phyloP scores from a whole-genome alignment of 108 stramenopile species.

The Parmales sp. region DNA sequence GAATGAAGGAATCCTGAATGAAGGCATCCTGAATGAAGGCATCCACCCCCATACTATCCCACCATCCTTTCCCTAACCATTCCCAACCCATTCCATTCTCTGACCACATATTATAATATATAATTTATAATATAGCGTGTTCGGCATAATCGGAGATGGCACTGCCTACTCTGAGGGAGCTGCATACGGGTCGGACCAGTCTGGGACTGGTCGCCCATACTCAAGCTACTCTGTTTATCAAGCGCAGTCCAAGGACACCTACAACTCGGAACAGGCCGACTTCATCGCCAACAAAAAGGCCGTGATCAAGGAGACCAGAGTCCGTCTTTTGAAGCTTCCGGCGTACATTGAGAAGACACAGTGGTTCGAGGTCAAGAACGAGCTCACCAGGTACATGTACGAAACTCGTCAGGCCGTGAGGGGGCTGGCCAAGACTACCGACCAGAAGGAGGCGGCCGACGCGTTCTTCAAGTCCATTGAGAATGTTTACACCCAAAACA shows the following conservation, averaged over 20 bases:
- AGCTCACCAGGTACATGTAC: constrained; percentile 81
- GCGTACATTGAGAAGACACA: constrained; percentile 62
- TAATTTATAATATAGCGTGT: too few species aligned
- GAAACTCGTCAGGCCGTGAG: constrained; percentile 72
- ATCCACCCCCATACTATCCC: too few species aligned
- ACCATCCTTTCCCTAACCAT: too few species aligned
- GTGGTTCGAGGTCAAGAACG: constrained; percentile 73
- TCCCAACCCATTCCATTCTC: too few species aligned
- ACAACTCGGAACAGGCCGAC: constrained; percentile 29
- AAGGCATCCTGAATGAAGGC: too few species aligned
- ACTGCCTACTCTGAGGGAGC: constrained; percentile 71
- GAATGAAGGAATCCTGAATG: too few species aligned
- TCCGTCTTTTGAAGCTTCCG: constrained; percentile 52
- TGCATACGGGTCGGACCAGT: constrained; percentile 72
- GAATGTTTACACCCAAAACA: constrained; percentile 39
- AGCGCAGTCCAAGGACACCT: constrained; percentile 34
- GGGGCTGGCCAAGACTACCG: constrained; percentile 46
- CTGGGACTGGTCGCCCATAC: constrained; percentile 30
- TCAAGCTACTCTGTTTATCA: constrained; percentile 76
- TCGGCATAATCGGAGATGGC: constrained; percentile 75
- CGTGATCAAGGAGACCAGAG: constrained; percentile 58
- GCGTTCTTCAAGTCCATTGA: constrained; percentile 70
- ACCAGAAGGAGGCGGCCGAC: constrained; percentile 54
- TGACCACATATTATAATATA: too few species aligned
- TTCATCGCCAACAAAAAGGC: constrained; percentile 64